These are phyloP conservation scores for Penicillium vulpinum DNA, from an alignment of 2,329 filamentous ascomycete species.

Conservation along the genomic window DNA sequence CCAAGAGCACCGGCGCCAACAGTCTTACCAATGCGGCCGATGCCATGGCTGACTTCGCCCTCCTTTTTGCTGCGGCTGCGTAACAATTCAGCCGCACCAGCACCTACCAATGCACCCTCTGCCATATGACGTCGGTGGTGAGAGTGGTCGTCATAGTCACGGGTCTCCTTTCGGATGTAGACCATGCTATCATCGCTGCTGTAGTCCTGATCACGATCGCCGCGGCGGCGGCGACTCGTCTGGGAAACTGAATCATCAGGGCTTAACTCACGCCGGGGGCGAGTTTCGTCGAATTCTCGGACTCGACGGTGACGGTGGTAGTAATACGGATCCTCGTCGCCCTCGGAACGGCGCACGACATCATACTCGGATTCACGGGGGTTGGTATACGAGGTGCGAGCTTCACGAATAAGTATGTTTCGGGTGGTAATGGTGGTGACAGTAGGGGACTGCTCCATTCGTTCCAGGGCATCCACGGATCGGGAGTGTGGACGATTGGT, in stretches of 20 bases:
- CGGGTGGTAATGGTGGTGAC: constrained; percentile 51
- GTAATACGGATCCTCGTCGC: constrained; percentile 60
- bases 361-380: constrained; percentile 60
- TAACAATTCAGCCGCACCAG: constrained; percentile 61
- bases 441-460: constrained; percentile 46
- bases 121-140: constrained; percentile 60
- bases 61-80: constrained; percentile 59
- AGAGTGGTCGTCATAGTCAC: constrained; percentile 46
- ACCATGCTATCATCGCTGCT: constrained; percentile 63
- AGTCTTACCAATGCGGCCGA: constrained; percentile 51
- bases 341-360: constrained; percentile 59
- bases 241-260: constrained; percentile 57
- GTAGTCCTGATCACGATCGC: constrained; percentile 47
- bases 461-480: constrained; percentile 54
- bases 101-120: constrained; percentile 62
- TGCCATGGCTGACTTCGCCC: constrained; percentile 54
- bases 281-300: constrained; percentile 55
- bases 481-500: constrained; percentile 55
- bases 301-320: constrained; percentile 60
- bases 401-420: constrained; percentile 58
- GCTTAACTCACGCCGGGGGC: constrained; percentile 48
- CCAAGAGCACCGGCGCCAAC: constrained; percentile 63
- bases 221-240: constrained; percentile 42
- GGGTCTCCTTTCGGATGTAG: constrained; percentile 56
- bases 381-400: constrained; percentile 51